Conservation (phyloP, 441 rosid genomes). For the Erodium texanum region DNA sequence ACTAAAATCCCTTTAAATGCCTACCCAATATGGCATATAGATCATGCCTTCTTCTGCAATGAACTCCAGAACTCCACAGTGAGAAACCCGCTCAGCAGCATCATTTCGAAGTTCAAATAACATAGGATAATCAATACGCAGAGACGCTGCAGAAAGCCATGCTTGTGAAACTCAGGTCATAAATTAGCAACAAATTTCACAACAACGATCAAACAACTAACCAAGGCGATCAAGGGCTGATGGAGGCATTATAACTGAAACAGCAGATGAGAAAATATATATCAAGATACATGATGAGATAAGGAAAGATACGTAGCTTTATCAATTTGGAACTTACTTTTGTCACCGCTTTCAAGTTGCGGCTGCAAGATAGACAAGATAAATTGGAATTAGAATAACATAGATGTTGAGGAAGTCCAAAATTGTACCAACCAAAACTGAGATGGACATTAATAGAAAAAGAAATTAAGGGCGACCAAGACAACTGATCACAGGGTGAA, state of each 20-base stretch:
- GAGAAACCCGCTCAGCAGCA: constrained; percentile 35
- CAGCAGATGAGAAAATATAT: constrained; percentile 7
- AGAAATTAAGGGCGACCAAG: too few relatives aligned
- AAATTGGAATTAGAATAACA: neutral
- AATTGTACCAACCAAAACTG: neutral
- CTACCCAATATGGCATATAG: constrained; percentile 61
- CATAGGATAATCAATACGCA: constrained; percentile 58
- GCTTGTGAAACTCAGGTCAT: neutral
- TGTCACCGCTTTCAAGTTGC: constrained; percentile 71
- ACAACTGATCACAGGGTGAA: too few relatives aligned
- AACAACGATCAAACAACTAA: constrained; percentile 16
- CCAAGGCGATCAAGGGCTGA: constrained; percentile 66
- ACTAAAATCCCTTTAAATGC: neutral
- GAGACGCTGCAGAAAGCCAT: constrained; percentile 35
- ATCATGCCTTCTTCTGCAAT: constrained; percentile 57
- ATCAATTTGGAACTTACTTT: constrained; percentile 33
- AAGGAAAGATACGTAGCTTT: neutral
- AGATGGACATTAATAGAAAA: neutral
- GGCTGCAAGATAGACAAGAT: constrained; percentile 32
- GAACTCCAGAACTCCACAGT: constrained; percentile 61
- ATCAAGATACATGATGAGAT: neutral
- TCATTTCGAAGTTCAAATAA: constrained; percentile 42
- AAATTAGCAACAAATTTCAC: neutral
- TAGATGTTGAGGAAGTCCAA: neutral
- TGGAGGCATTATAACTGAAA: constrained; percentile 55